Conservation (phyloP, 2,329 filamentous ascomycete genomes). For the Lachnellula hyalina region DNA sequence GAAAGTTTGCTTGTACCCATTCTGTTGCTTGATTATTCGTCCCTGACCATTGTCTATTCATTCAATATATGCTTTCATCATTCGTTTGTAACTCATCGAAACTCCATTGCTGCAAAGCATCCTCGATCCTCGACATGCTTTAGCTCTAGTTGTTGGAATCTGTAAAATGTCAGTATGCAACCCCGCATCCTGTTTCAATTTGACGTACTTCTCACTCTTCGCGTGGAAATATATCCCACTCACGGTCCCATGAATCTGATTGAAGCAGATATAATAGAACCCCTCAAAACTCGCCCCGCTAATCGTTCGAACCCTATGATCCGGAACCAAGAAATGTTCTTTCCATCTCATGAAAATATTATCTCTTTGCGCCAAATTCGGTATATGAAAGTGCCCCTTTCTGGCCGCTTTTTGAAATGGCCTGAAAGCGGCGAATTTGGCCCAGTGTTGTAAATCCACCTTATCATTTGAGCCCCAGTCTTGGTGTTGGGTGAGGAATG, state of each 20-base stretch:
- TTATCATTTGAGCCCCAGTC: constrained; percentile 90
- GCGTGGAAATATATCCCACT: constrained; percentile 97
- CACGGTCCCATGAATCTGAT: constrained; percentile 79
- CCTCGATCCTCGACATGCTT: constrained; percentile 82
- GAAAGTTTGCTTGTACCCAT: background rate
- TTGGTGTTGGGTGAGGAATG: constrained; percentile 84
- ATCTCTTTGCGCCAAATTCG: constrained; percentile 73
- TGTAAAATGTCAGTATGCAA: constrained; percentile 34
- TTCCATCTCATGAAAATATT: constrained; percentile 99
- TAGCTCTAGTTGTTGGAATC: constrained; percentile 88
- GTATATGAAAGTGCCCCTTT: constrained; percentile 53
- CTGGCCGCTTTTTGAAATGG: constrained; percentile 59
- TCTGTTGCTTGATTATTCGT: background rate
- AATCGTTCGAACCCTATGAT: constrained; percentile 87
- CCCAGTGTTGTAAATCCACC: constrained; percentile 90
- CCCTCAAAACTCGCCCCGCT: constrained; percentile 95
- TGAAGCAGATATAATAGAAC: constrained; percentile 99
- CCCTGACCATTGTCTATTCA: background rate
- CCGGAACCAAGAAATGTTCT: constrained; percentile 93
- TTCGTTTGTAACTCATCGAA: constrained; percentile 56
- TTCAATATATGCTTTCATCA: constrained; percentile 12
- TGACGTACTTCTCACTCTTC: constrained; percentile 88
- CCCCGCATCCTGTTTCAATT: background rate
- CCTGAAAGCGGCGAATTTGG: constrained; percentile 79
- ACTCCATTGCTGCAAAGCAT: constrained; percentile 82